Evolutionary conservation across 192 early-diverging fungal genomes (phyloP), one percentile per base, ranked within the genome.

Genomic region (Chytriomyces sp.): DNA sequence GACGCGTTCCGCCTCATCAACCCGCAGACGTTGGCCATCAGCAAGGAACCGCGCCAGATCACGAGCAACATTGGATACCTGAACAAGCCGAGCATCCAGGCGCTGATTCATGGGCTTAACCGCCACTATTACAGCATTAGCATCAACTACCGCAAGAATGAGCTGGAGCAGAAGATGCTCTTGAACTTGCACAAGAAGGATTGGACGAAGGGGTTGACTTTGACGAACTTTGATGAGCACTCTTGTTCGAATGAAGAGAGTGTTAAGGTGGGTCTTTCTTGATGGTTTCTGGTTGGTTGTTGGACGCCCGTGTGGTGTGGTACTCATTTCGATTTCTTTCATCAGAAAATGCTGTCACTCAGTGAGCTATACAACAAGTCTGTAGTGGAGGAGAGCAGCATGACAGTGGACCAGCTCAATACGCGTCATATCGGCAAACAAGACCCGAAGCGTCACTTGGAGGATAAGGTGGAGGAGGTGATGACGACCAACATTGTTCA

Each of bases 351-450:
- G 95, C 83, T 98, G 57, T 73, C 79, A 8, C 83, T 98, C 70
- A 91, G 95, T 33, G 96, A 98, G 57, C 81, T 88, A 60, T 99
- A 98, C 75, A 97, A 96, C 86, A 99, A 99, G 80, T 96, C 94
- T 2, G 96, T 99, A 0, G 91, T 93, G 66, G 98, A 99, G 77
- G 98, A 99, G 81, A 91, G 87, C 56, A 94, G 91, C 14, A 84
- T 99, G 90, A 93, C 94, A 12, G 74, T 90, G 2, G 93, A 98
- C 53, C 93, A 98, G 82, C 90, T 99, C 37, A 93, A 95, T 81
- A 98, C 93, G 8, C 94, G 98, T 38, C 98, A 99, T 78, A 95
- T 99, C n/a, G 98, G 98, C 37, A 99, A 99, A 78, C 95, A 99
- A 81, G 98, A 99, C 75, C 98, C 98, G 17, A 99, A 99, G 85